Evolutionary conservation across 306 rosid genomes (phyloP), one percentile per base, ranked within the genome.

Genomic region (Delonix regia): DNA sequence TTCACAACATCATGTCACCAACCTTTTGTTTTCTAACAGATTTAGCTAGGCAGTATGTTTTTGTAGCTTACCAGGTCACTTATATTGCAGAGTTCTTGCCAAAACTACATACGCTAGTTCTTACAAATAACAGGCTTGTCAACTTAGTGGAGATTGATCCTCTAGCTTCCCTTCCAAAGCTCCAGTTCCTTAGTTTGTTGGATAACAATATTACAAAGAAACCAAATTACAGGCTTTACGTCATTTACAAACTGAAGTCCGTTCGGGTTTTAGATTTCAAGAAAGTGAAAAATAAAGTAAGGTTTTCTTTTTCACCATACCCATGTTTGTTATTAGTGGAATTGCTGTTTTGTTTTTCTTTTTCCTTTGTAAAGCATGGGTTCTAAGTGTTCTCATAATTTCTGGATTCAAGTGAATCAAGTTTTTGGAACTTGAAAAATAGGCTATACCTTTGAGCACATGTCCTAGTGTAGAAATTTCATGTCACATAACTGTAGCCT

Each of bases 81-180:
- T 85, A 41, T 66, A 4, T 66, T 83, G 86, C 91, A 94, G 97
- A 94, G 86, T 92, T 89, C 83, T 72, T 94, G 86, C 97, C 97
- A 2, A 89, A 94, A 60, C 81, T 94, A 71, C 97, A 94, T 83
- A 87, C 97, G 1, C 85, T 94, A 56, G 91, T 94, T 69, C 95
- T 94, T 79, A 92, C 97, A 19, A 94, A 94, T 89, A 94, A 94
- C 87, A 88, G 97, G 90, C 93, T 94, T 78, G 97, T 88, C 63
- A 94, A 94, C 93, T 83, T 94, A 77, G 90, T 83, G 27, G 98
- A 94, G 87, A 94, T 94, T 61, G 97, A 94, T 78, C 98, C 98
- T 42, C 82, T 94, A 24, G 89, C 85, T 0, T 89, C 97, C 77
- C 97, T 94, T 69, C 71, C 90, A 3, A 92, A 87, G 86, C 89